Evolutionary conservation across 192 early-diverging fungal species (phyloP).

Genomic region (Coemansia sp.): DNA sequence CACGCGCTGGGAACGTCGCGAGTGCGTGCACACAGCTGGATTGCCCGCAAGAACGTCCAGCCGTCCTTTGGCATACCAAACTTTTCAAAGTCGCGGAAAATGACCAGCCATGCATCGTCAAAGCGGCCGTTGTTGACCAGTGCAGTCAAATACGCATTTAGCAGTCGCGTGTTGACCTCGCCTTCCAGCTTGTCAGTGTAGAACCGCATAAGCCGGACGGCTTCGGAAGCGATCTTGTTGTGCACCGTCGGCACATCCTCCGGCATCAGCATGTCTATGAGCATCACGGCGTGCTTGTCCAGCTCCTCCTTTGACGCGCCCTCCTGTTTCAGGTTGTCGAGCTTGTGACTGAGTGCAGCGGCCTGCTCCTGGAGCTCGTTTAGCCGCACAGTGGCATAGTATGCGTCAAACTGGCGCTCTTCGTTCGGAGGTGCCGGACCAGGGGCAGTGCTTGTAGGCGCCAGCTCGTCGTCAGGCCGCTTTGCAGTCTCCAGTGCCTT

Average conservation of each 20-base stretch:
- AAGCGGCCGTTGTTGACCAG: conserved; percentile 55
- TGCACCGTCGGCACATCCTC: conserved; percentile 29
- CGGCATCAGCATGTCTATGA: conserved; percentile 45
- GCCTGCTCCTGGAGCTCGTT: conserved; percentile 25
- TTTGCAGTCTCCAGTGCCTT: conserved; percentile 35
- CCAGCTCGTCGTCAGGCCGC: not conserved
- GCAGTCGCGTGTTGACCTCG: conserved; percentile 49
- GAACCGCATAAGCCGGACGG: conserved; percentile 27
- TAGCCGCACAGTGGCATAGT: conserved; percentile 10
- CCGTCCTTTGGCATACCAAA: conserved; percentile 53
- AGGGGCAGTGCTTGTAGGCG: not conserved
- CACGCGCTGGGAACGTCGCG: conserved; percentile 59
- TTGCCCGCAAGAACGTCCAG: conserved; percentile 58
- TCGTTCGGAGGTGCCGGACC: conserved; percentile 9
- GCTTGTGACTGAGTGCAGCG: conserved; percentile 8
- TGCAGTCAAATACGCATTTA: conserved; percentile 60
- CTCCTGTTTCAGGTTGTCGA: not conserved
- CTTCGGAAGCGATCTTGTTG: conserved; percentile 30
- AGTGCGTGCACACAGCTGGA: conserved; percentile 59
- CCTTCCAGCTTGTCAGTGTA: conserved; percentile 35
- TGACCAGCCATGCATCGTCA: conserved; percentile 46
- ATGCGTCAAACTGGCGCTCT: conserved; percentile 5
- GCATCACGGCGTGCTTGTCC: conserved; percentile 5
- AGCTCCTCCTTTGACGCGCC: conserved; percentile 6
- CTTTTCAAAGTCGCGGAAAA: conserved; percentile 53